Evolutionary conservation across 2,329 filamentous ascomycete genomes (phyloP), one percentile per base, ranked within the genome.

Genomic region (Dothideomycetes sp.): DNA sequence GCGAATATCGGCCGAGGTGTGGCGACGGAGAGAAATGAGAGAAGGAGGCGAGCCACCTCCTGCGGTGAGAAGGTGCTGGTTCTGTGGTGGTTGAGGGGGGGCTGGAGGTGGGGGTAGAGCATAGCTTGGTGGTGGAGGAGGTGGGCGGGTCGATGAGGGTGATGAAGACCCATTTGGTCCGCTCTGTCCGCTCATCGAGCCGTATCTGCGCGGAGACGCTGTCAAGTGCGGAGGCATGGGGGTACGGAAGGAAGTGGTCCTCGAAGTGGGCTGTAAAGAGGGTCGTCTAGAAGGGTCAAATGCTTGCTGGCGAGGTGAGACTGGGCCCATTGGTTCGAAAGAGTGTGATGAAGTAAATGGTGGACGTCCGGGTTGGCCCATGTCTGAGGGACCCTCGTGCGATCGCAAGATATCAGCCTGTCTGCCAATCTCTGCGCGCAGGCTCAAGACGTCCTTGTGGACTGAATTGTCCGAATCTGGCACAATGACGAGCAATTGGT

Each of bases 1-100:
- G 38, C 91, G 81, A 50, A 98, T 96, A 57, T 98, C 91, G 43
- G 91, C 91, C 30, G 88, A 89, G 2, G 91, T 98, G 62, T 98
- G 91, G 45, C 89, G 77, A 47, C 89, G 79, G n/a, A n/a, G n/a
- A 33, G 79, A 75, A 34, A 94, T 69, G 52, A 78, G 87, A 41
- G 77, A 73, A 1, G 73, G 71, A 17, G 74, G 71, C 29, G 75
- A 75, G 16, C 30, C 32, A 10, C 32, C 32, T 10, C n/a, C 31
- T 31, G 24, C 15, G 66, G 62, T 42, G 68, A 68, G 39, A 65
- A 67, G 45, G 15, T 24, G 69, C 29, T 44, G 49, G 30, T 48
- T 46, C 42, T 75, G 68, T 14, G 80, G 73, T 15, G 80, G 68
- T 24, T 79, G 79, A 54, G 84, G 83, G 22, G 78, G 75, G 12